A percentile compares a stretch with the other conserved stretches of the same genome.
Conservation (phyloP, 192 early-diverging fungal genomes). For the Backusella morwellensis region DNA sequence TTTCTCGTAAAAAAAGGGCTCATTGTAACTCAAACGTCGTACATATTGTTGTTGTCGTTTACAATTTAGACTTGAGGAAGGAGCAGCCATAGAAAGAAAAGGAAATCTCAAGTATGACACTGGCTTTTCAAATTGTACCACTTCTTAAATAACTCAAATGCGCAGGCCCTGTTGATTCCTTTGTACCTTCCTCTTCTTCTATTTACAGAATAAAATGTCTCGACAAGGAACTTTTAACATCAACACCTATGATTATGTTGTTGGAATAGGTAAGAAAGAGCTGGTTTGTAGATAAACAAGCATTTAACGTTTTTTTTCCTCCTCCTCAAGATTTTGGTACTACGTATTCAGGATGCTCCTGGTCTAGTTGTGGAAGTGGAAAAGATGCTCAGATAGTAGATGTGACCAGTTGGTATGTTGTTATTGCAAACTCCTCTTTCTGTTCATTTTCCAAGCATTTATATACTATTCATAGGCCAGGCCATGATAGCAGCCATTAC, state of each 20-base stretch:
- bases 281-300: background rate
- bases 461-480: background rate
- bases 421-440: background rate
- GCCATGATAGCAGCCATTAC: background rate
- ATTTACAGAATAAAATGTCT: background rate
- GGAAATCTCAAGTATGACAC: background rate
- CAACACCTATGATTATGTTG: background rate
- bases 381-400: background rate
- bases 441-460: background rate
- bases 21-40: background rate
- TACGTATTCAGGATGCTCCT: slow-evolving; percentile 1
- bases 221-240: background rate
- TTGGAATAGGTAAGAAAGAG: background rate
- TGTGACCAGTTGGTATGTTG: background rate
- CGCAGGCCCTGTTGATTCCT: background rate
- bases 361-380: background rate
- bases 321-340: background rate
- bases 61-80: background rate
- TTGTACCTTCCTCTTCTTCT: background rate
- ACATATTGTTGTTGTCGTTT: background rate
- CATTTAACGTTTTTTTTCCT: background rate
- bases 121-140: background rate
- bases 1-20: too few relatives aligned
- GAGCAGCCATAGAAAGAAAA: background rate
- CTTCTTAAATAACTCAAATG: background rate